A percentile compares a stretch with the other conserved stretches of the same genome.
Evolutionary conservation across 2,329 filamentous ascomycete genomes (phyloP).

Genomic region (Fusarium ramigenum): DNA sequence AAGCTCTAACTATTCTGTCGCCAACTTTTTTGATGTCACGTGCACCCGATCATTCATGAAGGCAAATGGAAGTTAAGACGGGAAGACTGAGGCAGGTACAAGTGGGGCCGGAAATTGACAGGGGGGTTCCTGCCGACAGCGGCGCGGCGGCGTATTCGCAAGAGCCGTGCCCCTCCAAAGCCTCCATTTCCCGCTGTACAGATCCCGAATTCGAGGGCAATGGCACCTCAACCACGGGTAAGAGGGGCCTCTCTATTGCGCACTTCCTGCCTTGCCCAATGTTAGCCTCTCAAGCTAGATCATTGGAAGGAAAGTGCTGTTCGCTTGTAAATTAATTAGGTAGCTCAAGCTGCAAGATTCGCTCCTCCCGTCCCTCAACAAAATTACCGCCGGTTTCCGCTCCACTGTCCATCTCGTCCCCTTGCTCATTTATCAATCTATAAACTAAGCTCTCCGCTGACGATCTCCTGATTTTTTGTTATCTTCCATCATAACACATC

Average conservation of each 20-base stretch:
- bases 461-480: constrained; percentile 9
- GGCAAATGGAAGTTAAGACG: not conserved
- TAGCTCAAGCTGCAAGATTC: not conserved
- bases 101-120: constrained; percentile 33
- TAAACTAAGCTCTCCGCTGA: constrained; percentile 17
- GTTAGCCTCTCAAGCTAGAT: constrained; percentile 12
- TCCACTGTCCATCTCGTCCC: constrained; percentile 4
- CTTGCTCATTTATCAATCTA: constrained; percentile 18
- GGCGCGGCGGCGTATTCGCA: constrained; percentile 40
- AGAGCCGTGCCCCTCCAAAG: constrained; percentile 40
- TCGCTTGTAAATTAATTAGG: constrained; percentile 11
- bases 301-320: constrained; percentile 11
- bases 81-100: constrained; percentile 25
- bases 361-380: constrained; percentile 25
- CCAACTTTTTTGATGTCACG: constrained; percentile 46
- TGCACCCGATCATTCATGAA: constrained; percentile 23
- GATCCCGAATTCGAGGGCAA: constrained; percentile 31
- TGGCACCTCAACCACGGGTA: constrained; percentile 5
- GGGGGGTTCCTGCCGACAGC: constrained; percentile 36
- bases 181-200: constrained; percentile 21
- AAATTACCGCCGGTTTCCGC: constrained; percentile 35
- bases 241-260: constrained; percentile 21
- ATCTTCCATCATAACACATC: constrained; percentile 15
- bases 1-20: constrained; percentile 23
- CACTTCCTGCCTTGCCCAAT: not conserved